These are phyloP conservation scores for Pseudohyphozyma bogoriensis DNA, from an alignment of 768 basidiomycete species.

Conservation along the genomic window DNA sequence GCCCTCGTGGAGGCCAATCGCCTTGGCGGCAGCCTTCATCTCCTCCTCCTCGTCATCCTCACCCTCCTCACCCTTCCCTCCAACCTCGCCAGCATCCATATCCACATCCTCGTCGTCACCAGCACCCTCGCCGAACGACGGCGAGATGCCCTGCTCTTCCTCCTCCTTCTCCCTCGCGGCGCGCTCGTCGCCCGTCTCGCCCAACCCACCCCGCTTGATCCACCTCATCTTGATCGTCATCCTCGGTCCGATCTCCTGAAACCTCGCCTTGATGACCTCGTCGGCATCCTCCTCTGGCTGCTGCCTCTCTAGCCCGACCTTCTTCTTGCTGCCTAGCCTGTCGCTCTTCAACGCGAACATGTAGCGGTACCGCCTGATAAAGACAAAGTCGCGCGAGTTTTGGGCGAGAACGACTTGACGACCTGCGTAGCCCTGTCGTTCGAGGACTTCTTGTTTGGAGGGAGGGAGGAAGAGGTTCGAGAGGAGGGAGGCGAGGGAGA, in stretches of 20 bases:
- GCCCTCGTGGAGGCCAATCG: slow-evolving; percentile 29
- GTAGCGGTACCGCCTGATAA: slow-evolving; percentile 89
- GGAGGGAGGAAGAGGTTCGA: slow-evolving; percentile 85
- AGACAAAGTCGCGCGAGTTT: slow-evolving; percentile 94
- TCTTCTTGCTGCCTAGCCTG: slow-evolving; percentile 18
- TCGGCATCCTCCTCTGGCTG: slow-evolving; percentile 44
- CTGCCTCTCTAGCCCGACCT: slow-evolving; percentile 5
- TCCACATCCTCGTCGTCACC: neutral
- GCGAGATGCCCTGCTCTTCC: slow-evolving; percentile 33
- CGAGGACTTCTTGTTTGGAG: slow-evolving; percentile 52
- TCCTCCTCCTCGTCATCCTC: slow-evolving; percentile 15
- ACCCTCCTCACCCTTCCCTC: neutral
- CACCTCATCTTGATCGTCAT: slow-evolving; percentile 90
- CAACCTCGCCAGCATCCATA: neutral
- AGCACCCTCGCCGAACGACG: slow-evolving; percentile 31
- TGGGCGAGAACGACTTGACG: slow-evolving; percentile 93
- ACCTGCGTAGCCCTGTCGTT: slow-evolving; percentile 57
- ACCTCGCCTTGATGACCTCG: slow-evolving; percentile 83
- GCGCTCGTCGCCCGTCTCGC: slow-evolving; percentile 50
- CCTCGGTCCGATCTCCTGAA: slow-evolving; percentile 96
- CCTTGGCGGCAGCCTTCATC: slow-evolving; percentile 21
- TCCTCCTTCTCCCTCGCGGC: slow-evolving; percentile 44
- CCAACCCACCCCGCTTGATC: slow-evolving; percentile 72
- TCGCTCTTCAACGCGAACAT: slow-evolving; percentile 22
- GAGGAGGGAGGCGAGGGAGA: slow-evolving; percentile 87